Base-by-base conservation (phyloP, 192 early-diverging fungal species). In the Funneliformis mosseae region DNA sequence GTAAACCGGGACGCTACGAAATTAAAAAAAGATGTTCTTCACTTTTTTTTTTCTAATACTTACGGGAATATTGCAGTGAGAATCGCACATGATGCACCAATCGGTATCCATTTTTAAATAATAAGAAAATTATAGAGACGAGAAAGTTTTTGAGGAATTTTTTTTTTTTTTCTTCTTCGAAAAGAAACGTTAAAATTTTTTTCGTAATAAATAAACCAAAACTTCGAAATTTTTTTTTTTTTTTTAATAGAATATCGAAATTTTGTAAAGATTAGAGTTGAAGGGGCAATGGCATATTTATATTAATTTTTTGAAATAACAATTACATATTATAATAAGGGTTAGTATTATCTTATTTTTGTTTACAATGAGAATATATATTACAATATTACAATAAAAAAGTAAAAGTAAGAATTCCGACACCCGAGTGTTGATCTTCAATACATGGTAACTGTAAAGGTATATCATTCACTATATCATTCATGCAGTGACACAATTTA, bases 61-160 rank as follows among this genome's bases (percentile, higher is more conserved):
- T 70, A 70, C 68, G 68, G 68, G 68, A 70, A 70, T 70, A 41
- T 70, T 70, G 39, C 68, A 70, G 18, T 70, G 68, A 70, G 68
- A 70, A 70, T 70, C 38, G 18, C 68, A 70, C 68, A 70, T 70
- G 38, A 70, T 70, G 39, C 68, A 70, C 68, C 68, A 70, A 39
- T 70, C 68, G 14, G 68, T 70, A 42, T 70, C 68, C 68, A 70
- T 70, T 42, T 38, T 67, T 69, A n/a, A 33, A 66, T 18, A 55
- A 18, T 55, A 18, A 16, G 14, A 18, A 55, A n/a, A n/a, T n/a
- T n/a, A n/a, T n/a, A n/a, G n/a, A n/a, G n/a, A 14, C 0, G 50
- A 16, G 18, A 2, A 55, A 18, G 18, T 55, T 5, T 55, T 5
- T 5, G 0, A 4, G 18, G 16, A 18, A 0, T 50, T 16, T 14